phyloP scores from a whole-genome alignment of 2,329 filamentous ascomycete species.

The Sarocladium brachiariae region DNA sequence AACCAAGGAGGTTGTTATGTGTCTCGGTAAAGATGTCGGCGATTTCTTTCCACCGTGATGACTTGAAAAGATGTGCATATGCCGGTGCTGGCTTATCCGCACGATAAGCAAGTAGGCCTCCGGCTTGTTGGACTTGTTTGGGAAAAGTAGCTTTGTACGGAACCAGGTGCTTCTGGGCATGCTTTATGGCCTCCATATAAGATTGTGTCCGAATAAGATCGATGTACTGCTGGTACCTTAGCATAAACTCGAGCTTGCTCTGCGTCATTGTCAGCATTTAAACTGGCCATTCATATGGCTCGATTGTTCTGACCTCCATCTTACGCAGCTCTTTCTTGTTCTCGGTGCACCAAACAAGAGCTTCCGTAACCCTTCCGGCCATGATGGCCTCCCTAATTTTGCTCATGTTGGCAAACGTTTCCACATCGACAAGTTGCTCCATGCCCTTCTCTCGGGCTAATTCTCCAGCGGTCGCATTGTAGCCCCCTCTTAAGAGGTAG shows the following conservation, averaged over 20 bases:
- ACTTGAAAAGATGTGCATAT: slow-evolving; percentile 60
- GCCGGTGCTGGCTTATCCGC: slow-evolving; percentile 38
- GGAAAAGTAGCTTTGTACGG: slow-evolving; percentile 64
- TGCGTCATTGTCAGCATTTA: slow-evolving; percentile 23
- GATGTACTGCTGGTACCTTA: slow-evolving; percentile 91
- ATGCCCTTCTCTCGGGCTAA: slow-evolving; percentile 72
- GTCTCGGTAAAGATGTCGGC: slow-evolving; percentile 76
- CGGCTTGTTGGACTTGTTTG: slow-evolving; percentile 62
- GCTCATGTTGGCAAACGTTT: slow-evolving; percentile 79
- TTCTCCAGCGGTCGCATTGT: slow-evolving; percentile 66
- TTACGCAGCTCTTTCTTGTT: slow-evolving; percentile 91
- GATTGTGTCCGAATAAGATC: slow-evolving; percentile 68
- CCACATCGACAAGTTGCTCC: slow-evolving; percentile 76
- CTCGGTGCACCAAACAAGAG: slow-evolving; percentile 83
- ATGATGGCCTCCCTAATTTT: slow-evolving; percentile 68
- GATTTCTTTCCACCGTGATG: slow-evolving; percentile 66
- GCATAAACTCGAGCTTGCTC: slow-evolving; percentile 85
- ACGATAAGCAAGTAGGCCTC: slow-evolving; percentile 71
- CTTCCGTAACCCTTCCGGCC: slow-evolving; percentile 66
- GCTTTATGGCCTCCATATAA: slow-evolving; percentile 70
- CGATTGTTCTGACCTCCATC: slow-evolving; percentile 55
- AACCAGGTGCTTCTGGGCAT: slow-evolving; percentile 76
- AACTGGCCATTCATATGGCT: background rate
- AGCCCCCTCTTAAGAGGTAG: slow-evolving; percentile 80
- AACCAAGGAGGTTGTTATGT: slow-evolving; percentile 76